Evolutionary conservation across 495 filamentous ascomycete genomes (phyloP).

Genomic region (Penicillium herquei): DNA sequence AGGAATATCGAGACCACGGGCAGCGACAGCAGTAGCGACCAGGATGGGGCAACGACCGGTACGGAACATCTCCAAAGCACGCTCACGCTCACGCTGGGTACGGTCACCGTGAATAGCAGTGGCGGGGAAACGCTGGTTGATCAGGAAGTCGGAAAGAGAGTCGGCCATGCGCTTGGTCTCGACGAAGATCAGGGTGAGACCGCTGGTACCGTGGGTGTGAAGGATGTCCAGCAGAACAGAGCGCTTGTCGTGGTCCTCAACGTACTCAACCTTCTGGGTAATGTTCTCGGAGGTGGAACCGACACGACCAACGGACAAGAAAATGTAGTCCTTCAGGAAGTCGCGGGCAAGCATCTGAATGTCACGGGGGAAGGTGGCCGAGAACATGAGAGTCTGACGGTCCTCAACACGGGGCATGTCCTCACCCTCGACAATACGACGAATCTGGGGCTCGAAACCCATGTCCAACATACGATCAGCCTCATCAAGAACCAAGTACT

Average conservation of each 20-base stretch:
- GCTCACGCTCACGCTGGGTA: constrained; percentile 98
- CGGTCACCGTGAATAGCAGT: constrained; percentile 98
- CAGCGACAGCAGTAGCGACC: constrained; percentile 95
- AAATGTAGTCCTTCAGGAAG: constrained; percentile 97
- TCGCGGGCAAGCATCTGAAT: constrained; percentile 98
- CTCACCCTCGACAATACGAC: constrained; percentile 95
- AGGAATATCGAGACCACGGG: constrained; percentile 93
- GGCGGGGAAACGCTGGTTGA: constrained; percentile 98
- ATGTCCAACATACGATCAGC: constrained; percentile 99
- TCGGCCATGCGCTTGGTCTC: constrained; percentile 99
- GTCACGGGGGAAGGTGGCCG: constrained; percentile 96
- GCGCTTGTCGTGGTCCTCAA: constrained; percentile 96
- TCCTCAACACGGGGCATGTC: constrained; percentile 86
- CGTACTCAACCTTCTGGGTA: constrained; percentile 97
- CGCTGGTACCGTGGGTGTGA: constrained; percentile 81
- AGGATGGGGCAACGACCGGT: constrained; percentile 92
- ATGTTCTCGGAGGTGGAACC: constrained; percentile 99
- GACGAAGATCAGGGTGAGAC: constrained; percentile 95
- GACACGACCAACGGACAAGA: constrained; percentile 97
- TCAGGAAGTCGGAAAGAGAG: constrained; percentile 92
- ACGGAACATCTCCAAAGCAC: constrained; percentile 94
- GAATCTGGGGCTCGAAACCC: constrained; percentile 99
- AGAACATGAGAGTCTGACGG: constrained; percentile 99
- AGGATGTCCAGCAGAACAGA: constrained; percentile 96
- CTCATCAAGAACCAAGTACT: constrained; percentile 98